These are phyloP conservation scores for Colletotrichum sublineola DNA, from an alignment of 2,329 filamentous ascomycete genomes.

Conservation along the genomic window DNA sequence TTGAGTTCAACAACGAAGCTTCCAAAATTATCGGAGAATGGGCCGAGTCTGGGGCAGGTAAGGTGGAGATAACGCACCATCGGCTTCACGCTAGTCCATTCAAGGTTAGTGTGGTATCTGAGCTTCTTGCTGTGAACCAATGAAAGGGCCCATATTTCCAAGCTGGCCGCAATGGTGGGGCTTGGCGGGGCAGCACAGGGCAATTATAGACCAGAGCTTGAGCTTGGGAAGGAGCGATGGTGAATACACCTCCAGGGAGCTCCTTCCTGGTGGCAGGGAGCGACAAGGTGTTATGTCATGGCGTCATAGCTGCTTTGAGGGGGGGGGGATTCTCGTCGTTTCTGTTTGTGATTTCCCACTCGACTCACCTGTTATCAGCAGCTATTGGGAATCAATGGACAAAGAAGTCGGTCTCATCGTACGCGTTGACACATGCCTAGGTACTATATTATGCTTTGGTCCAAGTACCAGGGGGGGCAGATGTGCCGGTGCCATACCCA, in stretches of 20 bases:
- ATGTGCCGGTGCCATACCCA: not conserved
- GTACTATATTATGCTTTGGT: not conserved
- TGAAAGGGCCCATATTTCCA: slow-evolving; percentile 6
- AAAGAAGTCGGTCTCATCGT: no score
- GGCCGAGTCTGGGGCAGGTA: not conserved
- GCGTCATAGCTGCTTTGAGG: slow-evolving; percentile 5
- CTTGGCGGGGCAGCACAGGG: not conserved
- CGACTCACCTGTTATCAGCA: slow-evolving; percentile 2
- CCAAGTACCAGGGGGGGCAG: not conserved
- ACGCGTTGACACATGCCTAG: not conserved
- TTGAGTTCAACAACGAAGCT: not conserved
- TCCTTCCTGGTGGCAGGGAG: slow-evolving; percentile 1
- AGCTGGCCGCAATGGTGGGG: slow-evolving; percentile 12
- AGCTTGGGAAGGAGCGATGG: slow-evolving; percentile 4
- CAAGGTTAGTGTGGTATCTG: rapidly evolving
- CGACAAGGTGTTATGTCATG: not conserved
- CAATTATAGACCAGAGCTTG: not conserved
- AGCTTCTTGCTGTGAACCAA: not conserved
- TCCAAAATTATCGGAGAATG: not conserved
- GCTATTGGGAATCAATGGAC: slow-evolving; percentile 10
- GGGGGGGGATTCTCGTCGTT: not conserved
- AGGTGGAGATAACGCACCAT: not conserved
- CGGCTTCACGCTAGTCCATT: not conserved
- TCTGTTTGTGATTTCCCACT: not conserved
- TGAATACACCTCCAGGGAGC: not conserved